Evolutionary conservation across 768 basidiomycete species (phyloP).

Genomic region (Chiua virens): DNA sequence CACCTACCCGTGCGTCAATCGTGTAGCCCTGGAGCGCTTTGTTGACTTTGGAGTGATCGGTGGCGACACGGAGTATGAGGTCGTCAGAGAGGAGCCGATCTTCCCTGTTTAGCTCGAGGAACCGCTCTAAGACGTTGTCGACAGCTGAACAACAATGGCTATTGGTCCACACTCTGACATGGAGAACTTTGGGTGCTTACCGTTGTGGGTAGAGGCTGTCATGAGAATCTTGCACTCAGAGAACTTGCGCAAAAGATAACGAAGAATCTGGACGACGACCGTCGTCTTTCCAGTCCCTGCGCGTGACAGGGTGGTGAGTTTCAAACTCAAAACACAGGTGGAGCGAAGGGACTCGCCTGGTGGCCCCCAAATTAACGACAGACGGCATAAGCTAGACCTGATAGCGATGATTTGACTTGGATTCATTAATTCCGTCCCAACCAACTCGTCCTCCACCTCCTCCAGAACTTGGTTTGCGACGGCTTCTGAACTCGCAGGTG

Average conservation of each 20-base stretch:
- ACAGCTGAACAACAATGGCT: slow-evolving; percentile 46
- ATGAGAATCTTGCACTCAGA: slow-evolving; percentile 52
- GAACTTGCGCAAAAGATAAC: slow-evolving; percentile 37
- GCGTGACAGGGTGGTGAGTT: background rate
- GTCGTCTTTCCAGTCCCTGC: slow-evolving; percentile 73
- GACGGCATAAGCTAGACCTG: slow-evolving; percentile 38
- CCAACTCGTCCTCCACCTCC: slow-evolving; percentile 14
- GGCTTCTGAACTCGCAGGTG: slow-evolving; percentile 21
- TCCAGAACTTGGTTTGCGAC: background rate
- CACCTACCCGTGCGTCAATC: slow-evolving; percentile 61
- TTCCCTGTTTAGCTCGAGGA: slow-evolving; percentile 47
- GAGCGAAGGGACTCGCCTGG: slow-evolving; percentile 43
- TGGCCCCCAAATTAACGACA: slow-evolving; percentile 70
- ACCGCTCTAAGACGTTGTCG: slow-evolving; percentile 68
- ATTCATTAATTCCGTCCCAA: slow-evolving; percentile 39
- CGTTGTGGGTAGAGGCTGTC: slow-evolving; percentile 73
- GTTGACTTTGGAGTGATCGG: slow-evolving; percentile 62
- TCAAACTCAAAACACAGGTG: background rate
- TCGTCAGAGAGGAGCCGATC: slow-evolving; percentile 49
- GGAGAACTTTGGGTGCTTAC: slow-evolving; percentile 27
- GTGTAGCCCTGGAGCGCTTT: slow-evolving; percentile 57
- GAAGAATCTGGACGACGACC: slow-evolving; percentile 62
- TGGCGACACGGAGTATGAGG: slow-evolving; percentile 66
- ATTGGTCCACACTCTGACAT: background rate
- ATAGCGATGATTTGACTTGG: slow-evolving; percentile 56